Conservation (phyloP, 2,329 filamentous ascomycete genomes). For the Cytospora piceicola region DNA sequence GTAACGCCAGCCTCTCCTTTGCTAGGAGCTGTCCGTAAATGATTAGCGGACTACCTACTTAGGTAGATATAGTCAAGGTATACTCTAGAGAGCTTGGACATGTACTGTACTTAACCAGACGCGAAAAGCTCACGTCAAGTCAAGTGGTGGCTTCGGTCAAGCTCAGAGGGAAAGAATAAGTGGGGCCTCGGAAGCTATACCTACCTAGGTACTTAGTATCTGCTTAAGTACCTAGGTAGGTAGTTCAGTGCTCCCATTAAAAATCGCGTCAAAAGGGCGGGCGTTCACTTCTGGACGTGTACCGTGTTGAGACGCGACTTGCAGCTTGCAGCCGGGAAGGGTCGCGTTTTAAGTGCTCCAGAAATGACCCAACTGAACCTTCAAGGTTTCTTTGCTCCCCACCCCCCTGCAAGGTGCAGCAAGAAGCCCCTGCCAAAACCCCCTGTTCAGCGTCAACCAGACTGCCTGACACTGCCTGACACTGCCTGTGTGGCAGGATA, state of each 20-base stretch:
- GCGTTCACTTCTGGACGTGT: neutral
- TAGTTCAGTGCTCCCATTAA: neutral
- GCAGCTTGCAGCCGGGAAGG: neutral
- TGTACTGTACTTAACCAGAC: neutral
- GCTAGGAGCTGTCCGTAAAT: neutral
- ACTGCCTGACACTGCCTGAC: no score
- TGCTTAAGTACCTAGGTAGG: no score
- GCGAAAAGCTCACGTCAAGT: neutral
- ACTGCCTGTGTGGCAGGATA: no score
- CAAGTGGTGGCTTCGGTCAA: neutral
- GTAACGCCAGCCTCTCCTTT: neutral
- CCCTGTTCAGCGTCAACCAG: neutral
- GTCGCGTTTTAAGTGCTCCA: neutral
- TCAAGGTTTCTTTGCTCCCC: no score
- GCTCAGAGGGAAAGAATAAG: neutral
- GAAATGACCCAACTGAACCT: neutral
- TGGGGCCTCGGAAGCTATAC: neutral
- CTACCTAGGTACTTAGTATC: no score
- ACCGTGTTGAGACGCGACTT: constrained; percentile 2
- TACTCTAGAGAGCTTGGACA: neutral
- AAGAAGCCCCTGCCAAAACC: neutral
- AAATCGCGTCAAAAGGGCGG: constrained; percentile 3
- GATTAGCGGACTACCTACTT: no score
- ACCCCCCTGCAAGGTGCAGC: neutral
- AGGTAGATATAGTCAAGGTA: neutral